A percentile compares a stretch with the other conserved stretches of the same genome.
Conservation (phyloP, 2,329 filamentous ascomycete species). For the Chlorencoelia australis region DNA sequence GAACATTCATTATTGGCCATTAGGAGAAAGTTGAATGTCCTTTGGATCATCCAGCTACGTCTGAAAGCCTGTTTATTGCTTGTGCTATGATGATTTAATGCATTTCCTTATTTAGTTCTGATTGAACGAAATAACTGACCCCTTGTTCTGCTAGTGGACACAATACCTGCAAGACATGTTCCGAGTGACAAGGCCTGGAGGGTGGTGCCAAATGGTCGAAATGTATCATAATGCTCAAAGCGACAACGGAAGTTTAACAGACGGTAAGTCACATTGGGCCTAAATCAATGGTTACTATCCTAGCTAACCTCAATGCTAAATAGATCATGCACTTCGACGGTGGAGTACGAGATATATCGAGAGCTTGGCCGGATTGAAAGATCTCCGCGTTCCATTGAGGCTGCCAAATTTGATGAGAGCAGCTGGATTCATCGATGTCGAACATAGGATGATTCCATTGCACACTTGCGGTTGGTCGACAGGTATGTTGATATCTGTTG, state of each 20-base stretch:
- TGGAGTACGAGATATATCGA: constrained; percentile 59
- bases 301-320: too few relatives aligned
- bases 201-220: constrained; percentile 86
- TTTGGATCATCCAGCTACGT: too few relatives aligned
- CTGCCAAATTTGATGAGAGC: constrained; percentile 31
- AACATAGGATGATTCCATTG: constrained; percentile 53
- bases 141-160: too few relatives aligned
- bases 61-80: too few relatives aligned
- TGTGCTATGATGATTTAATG: too few relatives aligned
- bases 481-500: constrained; percentile 36
- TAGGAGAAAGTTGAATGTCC: too few relatives aligned
- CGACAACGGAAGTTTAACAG: constrained; percentile 67
- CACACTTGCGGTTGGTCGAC: constrained; percentile 62
- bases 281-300: too few relatives aligned
- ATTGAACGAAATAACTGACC: too few relatives aligned
- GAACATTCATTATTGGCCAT: too few relatives aligned
- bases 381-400: constrained; percentile 53
- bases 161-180: constrained; percentile 69
- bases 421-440: constrained; percentile 58
- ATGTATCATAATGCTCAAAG: constrained; percentile 80
- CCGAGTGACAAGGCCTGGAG: constrained; percentile 59
- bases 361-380: constrained; percentile 52
- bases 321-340: constrained; percentile 52
- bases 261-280: constrained; percentile 37
- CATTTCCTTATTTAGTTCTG: too few relatives aligned